Conservation (phyloP, 129 eudicot species). For the Saussurea involucrata region DNA sequence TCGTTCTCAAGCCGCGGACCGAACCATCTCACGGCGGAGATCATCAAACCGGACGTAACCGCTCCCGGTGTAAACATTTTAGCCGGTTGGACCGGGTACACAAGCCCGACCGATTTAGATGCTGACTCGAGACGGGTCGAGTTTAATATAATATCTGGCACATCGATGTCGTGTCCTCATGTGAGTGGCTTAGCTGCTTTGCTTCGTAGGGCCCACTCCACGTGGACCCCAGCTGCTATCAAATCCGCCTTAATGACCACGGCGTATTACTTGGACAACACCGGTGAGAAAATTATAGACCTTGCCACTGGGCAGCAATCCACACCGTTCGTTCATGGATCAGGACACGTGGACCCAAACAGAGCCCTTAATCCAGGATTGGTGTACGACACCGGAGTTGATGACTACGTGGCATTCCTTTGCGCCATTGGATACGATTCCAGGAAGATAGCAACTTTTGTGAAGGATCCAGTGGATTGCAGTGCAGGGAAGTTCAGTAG, state of each 20-base stretch:
- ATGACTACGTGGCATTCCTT: slow-evolving; percentile 63
- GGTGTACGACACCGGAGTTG: slow-evolving; percentile 59
- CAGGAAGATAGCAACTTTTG: slow-evolving; percentile 51
- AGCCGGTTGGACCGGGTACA: slow-evolving; percentile 87
- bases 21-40: slow-evolving; percentile 71
- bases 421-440: slow-evolving; percentile 83
- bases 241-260: slow-evolving; percentile 96
- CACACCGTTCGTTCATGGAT: slow-evolving; percentile 83
- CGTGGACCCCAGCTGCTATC: slow-evolving; percentile 82
- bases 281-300: slow-evolving; percentile 60
- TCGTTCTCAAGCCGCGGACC: slow-evolving; percentile 98
- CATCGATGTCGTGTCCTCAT: slow-evolving; percentile 98
- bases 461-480: slow-evolving; percentile 65
- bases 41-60: slow-evolving; percentile 88
- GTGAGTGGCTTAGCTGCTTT: slow-evolving; percentile 91
- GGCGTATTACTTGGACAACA: slow-evolving; percentile 62
- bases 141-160: slow-evolving; percentile 89
- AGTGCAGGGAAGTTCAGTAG: slow-evolving; percentile 29
- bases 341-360: slow-evolving; percentile 97
- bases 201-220: slow-evolving; percentile 65
- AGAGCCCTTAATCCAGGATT: slow-evolving; percentile 77
- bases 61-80: slow-evolving; percentile 92
- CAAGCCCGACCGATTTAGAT: slow-evolving; percentile 77
- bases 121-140: slow-evolving; percentile 65
- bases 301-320: slow-evolving; percentile 81